A percentile compares a stretch with the other conserved stretches of the same genome.
phyloP scores from a whole-genome alignment of 2,329 filamentous ascomycete species.

The Nannizziopsis barbatae region DNA sequence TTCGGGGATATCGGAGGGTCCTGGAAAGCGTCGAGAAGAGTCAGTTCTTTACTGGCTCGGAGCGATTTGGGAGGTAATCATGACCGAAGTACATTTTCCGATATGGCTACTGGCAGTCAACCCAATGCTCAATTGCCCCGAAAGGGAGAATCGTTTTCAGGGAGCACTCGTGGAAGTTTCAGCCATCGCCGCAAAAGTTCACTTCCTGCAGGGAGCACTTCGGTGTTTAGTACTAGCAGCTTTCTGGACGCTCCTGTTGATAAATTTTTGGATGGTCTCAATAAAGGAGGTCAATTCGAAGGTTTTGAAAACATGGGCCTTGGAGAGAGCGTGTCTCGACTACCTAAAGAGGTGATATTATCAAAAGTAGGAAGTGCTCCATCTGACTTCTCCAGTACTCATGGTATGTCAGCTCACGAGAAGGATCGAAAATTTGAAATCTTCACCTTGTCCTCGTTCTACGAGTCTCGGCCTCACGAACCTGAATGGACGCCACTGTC shows the following conservation, averaged over 20 bases:
- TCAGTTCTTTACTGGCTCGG: conserved; percentile 82
- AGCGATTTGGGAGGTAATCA: conserved; percentile 78
- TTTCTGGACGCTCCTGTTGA: conserved; percentile 59
- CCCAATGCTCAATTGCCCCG: conserved; percentile 35
- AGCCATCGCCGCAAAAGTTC: conserved; percentile 44
- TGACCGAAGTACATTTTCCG: conserved; percentile 67
- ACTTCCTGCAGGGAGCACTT: conserved; percentile 41
- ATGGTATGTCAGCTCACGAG: conserved; percentile 21
- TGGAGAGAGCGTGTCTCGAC: conserved; percentile 59
- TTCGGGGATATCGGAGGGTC: conserved; percentile 44
- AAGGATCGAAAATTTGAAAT: conserved; percentile 35
- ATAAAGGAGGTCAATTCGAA: conserved; percentile 51
- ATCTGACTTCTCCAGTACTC: conserved; percentile 37
- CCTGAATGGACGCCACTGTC: conserved; percentile 27
- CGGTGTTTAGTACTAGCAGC: conserved; percentile 45
- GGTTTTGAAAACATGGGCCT: conserved; percentile 62
- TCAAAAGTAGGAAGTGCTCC: conserved; percentile 59
- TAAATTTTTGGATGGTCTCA: conserved; percentile 56
- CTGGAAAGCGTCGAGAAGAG: conserved; percentile 57
- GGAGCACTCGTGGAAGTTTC: conserved; percentile 53
- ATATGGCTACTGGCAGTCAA: conserved; percentile 46
- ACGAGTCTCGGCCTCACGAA: conserved; percentile 24
- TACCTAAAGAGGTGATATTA: conserved; percentile 61
- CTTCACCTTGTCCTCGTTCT: conserved; percentile 50
- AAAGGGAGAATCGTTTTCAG: conserved; percentile 64